Evolutionary conservation across 345 rosid genomes (phyloP).

Genomic region (Pistacia vera): DNA sequence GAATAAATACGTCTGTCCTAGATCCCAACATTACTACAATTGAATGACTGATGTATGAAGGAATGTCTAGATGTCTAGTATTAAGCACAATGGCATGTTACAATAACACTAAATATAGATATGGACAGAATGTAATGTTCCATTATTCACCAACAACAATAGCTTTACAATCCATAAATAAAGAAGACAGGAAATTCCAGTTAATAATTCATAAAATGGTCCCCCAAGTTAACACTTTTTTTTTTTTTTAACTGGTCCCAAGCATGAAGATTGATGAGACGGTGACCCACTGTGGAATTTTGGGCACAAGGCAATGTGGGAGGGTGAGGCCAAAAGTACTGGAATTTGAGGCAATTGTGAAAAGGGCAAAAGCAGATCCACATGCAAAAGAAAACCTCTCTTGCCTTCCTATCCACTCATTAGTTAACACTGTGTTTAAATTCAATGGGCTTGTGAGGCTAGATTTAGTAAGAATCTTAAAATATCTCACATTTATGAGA

Average conservation of each 20-base stretch:
- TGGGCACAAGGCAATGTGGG: slow-evolving; percentile 10
- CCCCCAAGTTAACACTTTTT: slow-evolving; percentile 6
- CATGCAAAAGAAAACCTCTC: slow-evolving; percentile 21
- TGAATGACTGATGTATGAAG: neutral
- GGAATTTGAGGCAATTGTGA: slow-evolving; percentile 7
- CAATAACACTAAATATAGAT: neutral
- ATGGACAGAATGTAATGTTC: too few species aligned
- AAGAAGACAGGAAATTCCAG: neutral
- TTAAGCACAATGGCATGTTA: neutral
- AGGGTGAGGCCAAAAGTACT: slow-evolving; percentile 18
- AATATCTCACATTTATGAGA: neutral
- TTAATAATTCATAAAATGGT: slow-evolving; percentile 17
- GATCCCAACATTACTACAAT: too few species aligned
- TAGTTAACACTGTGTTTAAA: neutral
- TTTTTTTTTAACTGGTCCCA: slow-evolving; percentile 25
- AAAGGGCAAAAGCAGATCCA: slow-evolving; percentile 23
- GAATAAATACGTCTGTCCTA: neutral
- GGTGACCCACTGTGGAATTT: slow-evolving; percentile 26
- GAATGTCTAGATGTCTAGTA: neutral
- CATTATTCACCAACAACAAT: neutral
- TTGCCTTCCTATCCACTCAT: neutral
- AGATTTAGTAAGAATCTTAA: too few species aligned
- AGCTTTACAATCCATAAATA: neutral
- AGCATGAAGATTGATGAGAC: slow-evolving; percentile 7
- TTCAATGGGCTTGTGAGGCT: neutral